Conservation (phyloP, 2,329 filamentous ascomycete species). For the Rachicladosporium sp. region DNA sequence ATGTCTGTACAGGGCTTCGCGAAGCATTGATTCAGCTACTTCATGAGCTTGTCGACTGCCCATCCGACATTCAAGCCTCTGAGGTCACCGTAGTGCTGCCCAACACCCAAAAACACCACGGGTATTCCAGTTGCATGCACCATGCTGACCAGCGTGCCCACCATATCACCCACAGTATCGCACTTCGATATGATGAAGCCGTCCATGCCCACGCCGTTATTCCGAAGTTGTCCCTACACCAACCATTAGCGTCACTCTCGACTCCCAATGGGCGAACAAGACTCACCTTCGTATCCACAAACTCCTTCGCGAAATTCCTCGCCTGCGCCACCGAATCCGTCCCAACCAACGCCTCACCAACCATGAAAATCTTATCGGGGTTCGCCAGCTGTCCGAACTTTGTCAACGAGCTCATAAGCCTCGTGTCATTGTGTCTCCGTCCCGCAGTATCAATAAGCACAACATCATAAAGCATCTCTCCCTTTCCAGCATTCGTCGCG, state of each 20-base stretch:
- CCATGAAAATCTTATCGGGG: conserved; percentile 98
- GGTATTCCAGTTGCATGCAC: conserved; percentile 93
- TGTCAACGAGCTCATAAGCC: conserved; percentile 90
- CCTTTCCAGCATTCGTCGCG: conserved; percentile 46
- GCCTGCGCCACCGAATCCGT: conserved; percentile 93
- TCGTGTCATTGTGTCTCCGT: conserved; percentile 84
- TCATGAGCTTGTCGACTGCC: conserved; percentile 51
- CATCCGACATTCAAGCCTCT: conserved; percentile 51
- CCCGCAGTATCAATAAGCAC: conserved; percentile 96
- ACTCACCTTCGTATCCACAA: conserved; percentile 34
- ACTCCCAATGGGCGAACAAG: neutral
- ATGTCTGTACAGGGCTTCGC: too few relatives aligned
- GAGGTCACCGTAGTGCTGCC: conserved; percentile 55
- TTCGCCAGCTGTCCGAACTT: conserved; percentile 95
- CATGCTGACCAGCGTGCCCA: conserved; percentile 88
- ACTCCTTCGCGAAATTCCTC: conserved; percentile 87
- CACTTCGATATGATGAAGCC: conserved; percentile 98
- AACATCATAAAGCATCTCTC: conserved; percentile 55
- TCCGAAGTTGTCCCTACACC: conserved; percentile 17
- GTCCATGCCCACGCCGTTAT: conserved; percentile 62
- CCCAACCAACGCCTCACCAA: conserved; percentile 82
- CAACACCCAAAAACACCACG: conserved; percentile 75
- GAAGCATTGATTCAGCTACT: conserved; percentile 12
- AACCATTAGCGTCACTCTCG: conserved; percentile 1
- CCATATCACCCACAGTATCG: conserved; percentile 99